A percentile compares a stretch with the other conserved stretches of the same genome.
phyloP scores from a whole-genome alignment of 345 rosid genomes.

The Eucalyptus caleyi region DNA sequence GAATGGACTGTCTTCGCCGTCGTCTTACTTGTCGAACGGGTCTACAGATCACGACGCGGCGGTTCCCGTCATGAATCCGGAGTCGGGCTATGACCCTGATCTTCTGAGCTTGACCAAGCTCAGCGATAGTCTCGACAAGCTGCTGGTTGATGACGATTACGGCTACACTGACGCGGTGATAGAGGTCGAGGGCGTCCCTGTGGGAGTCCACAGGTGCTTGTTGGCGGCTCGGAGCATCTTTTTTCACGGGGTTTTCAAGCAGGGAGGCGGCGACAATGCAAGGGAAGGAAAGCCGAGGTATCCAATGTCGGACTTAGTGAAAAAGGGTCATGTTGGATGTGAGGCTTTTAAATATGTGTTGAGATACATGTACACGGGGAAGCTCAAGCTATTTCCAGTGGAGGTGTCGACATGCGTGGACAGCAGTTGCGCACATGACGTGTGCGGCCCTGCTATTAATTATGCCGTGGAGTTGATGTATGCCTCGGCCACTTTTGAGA shows the following conservation, averaged over 20 bases:
- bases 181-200: constrained; percentile 12
- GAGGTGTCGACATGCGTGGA: constrained; percentile 41
- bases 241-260: constrained; percentile 13
- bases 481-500: constrained; percentile 26
- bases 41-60: neutral
- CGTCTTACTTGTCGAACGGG: constrained; percentile 15
- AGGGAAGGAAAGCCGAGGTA: constrained; percentile 15
- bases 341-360: constrained; percentile 25
- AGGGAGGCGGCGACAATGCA: neutral
- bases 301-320: constrained; percentile 9
- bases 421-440: constrained; percentile 14
- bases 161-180: constrained; percentile 24
- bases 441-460: constrained; percentile 29
- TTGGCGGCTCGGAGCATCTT: constrained; percentile 30
- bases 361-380: constrained; percentile 30
- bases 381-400: constrained; percentile 7
- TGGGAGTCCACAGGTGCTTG: constrained; percentile 32
- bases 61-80: neutral
- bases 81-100: constrained; percentile 4
- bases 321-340: constrained; percentile 15
- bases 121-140: constrained; percentile 12
- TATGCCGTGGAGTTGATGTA: constrained; percentile 32
- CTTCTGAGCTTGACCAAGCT: constrained; percentile 18
- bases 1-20: constrained; percentile 16
- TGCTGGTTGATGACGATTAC: neutral